Percentiles rank a stretch among this genome's conserved stretches.
phyloP scores from a whole-genome alignment of 2,329 filamentous ascomycete species.

The Diaporthe sp. region DNA sequence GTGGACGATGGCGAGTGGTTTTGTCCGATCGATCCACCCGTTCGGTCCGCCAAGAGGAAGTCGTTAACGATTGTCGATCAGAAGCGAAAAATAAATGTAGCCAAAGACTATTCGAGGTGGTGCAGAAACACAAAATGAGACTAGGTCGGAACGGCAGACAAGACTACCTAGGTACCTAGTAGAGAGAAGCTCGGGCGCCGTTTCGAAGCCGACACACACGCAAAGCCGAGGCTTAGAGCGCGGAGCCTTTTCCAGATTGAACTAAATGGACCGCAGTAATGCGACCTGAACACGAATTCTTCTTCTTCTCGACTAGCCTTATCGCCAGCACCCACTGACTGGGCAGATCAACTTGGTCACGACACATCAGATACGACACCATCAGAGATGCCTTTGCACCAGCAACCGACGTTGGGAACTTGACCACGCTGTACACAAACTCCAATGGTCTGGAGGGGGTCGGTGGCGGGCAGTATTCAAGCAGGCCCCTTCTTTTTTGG shows the following conservation, averaged over 20 bases:
- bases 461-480: background rate
- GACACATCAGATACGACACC: background rate
- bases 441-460: background rate
- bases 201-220: conserved; percentile 12
- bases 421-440: background rate
- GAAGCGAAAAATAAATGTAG: conserved; percentile 8
- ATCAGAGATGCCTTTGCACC: background rate
- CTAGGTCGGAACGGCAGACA: conserved; percentile 13
- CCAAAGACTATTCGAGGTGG: conserved; percentile 11
- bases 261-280: background rate
- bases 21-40: conserved; percentile 22
- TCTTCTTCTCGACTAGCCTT: conserved; percentile 7
- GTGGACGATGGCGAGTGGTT: background rate
- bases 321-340: conserved; percentile 1
- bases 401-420: background rate
- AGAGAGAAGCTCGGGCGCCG: conserved; percentile 15
- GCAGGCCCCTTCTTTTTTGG: background rate
- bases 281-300: conserved; percentile 21
- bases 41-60: conserved; percentile 11
- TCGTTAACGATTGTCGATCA: conserved; percentile 5
- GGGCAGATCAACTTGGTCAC: background rate
- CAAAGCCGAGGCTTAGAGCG: conserved; percentile 9
- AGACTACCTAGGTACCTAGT: background rate
- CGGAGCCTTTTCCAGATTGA: conserved; percentile 24
- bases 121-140: conserved; percentile 21